Evolutionary conservation across 2,329 filamentous ascomycete species (phyloP), one percentile per base, ranked within the genome.

Genomic region (Cercospora janseana): DNA sequence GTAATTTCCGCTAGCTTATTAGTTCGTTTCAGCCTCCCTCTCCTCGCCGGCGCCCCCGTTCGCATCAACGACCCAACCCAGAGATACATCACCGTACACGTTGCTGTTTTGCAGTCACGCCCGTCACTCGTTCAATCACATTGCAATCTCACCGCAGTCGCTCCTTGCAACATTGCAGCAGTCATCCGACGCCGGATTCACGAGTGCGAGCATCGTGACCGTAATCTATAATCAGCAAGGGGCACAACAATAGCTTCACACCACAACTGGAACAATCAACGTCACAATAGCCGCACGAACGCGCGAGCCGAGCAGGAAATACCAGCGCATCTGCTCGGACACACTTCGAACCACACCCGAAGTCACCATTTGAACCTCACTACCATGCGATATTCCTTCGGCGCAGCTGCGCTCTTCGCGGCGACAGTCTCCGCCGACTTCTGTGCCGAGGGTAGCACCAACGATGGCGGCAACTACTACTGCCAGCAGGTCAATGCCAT

Each of bases 401-500:
- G 63, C 34, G 60, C 65, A 40, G 61, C 64, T 18, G 55, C 62
- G 53, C 60, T 66, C 49, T 55, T 64, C 44, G 61, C 64, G 26
- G 60, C 61, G 29, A 58, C 59, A 28, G 58, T 56, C 10, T 57
- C 58, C 41, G 61, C 63, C 40, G 59, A 63, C 48, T 49, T 64
- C 29, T 66, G 65, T 51, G 28, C 60, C 32, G 49, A 63, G 34
- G 64, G 63, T 28, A 59, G 58, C 47, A 58, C 55, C 43, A 63
- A 68, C 49, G 61, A 62, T 46, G 49, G 55, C 54, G 56, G 80
- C 54, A 88, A 87, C 68, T 83, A 70, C 72, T 88, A 84, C 70
- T 87, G 84, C 68, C 75, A 81, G 49, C 63, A 76, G 29, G 83
- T 89, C 50, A 70, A 78, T 50, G 79, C 82, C 41, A 84, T 91